Evolutionary conservation across 768 basidiomycete genomes (phyloP), one percentile per base, ranked within the genome.

Genomic region (Boletus pseudo-olivaceus): DNA sequence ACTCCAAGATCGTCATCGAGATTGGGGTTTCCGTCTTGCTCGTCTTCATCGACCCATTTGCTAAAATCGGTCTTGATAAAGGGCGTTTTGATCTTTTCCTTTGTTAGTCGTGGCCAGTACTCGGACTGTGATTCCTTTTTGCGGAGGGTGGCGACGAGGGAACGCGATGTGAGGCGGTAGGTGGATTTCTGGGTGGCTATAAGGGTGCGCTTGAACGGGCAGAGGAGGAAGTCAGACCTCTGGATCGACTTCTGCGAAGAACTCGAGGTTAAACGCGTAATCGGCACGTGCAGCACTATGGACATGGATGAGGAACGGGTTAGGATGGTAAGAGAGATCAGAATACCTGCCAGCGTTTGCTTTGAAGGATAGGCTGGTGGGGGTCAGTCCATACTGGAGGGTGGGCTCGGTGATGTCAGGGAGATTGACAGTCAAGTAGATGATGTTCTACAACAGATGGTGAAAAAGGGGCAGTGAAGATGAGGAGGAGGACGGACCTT

Each of bases 21-120:
- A 9, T 58, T 66, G 2, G 70, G 61, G 23, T 73, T 80, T 47
- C 78, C 88, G 38, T 90, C 88, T 74, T 98, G 96, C 69, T 98
- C 95, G 67, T 98, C 96, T 75, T 98, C 95, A 66, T 98, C 95
- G 39, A 89, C 88, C 94, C 94, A 98, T 76, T 90, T 96, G 60
- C 78, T 78, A 70, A 98, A 98, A 72, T 98, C 92, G 42, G 93
- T 97, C 81, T 97, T 98, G 72, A 98, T 75, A 74, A 83, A 95
- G 53, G 84, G 76, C 47, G 79, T 83, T 73, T 82, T 90, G 56
- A 82, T 66, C 72, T 93, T 95, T 56, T 90, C 89, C 72, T 96
- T 93, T 44, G 90, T 93, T 48, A 98, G 77, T 54, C 95, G 82
- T 26, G 92, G 90, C 96, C 96, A 98, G 73, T 81, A 98, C 62